Evolutionary conservation across 2,329 filamentous ascomycete genomes (phyloP), one percentile per base, ranked within the genome.

Genomic region (Grosmannia penicillata): DNA sequence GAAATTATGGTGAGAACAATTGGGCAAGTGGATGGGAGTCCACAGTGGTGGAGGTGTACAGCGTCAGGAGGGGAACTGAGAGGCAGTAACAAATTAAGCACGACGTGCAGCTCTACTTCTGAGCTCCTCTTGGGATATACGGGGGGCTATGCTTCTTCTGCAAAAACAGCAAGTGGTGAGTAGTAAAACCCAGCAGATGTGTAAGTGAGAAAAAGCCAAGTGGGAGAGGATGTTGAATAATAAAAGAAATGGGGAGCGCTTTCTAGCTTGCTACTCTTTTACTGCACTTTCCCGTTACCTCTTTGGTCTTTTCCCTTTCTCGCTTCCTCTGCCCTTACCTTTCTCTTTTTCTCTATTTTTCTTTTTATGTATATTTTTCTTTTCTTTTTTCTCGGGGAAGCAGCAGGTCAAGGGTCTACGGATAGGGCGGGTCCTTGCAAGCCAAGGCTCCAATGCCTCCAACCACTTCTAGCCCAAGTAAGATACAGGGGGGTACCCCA

Each of bases 401-500:
- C n/a, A n/a, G n/a, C n/a, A n/a, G n/a, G n/a, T n/a, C n/a, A n/a
- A n/a, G n/a, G n/a, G n/a, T n/a, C n/a, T n/a, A 22, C 35, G 25
- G 8, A n/a, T 5, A 13, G 28, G 21, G 36, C 43, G 43, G 43
- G 41, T 43, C 41, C 39, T 27, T 29, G 21, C 33, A 43, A 39
- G 36, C 43, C 23, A 28, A 21, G 24, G 36, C 29, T 32, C 44
- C 42, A 44, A 45, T 43, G 24, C 32, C 29, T 32, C 44, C 42
- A 44, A 45, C 41, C 43, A 46, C 21, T 30, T n/a, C 34, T 23
- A 35, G 37, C 26, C 36, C 23, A 28, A 32, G 23, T 28, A 29
- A 35, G 17, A 36, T 28, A n/a, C n/a, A n/a, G n/a, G n/a, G n/a
- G 30, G 34, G 39, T 24, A 51, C 51, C 49, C 53, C 51, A 51